phyloP scores from a whole-genome alignment of 345 rosid species.

The Durio zibethinus region DNA sequence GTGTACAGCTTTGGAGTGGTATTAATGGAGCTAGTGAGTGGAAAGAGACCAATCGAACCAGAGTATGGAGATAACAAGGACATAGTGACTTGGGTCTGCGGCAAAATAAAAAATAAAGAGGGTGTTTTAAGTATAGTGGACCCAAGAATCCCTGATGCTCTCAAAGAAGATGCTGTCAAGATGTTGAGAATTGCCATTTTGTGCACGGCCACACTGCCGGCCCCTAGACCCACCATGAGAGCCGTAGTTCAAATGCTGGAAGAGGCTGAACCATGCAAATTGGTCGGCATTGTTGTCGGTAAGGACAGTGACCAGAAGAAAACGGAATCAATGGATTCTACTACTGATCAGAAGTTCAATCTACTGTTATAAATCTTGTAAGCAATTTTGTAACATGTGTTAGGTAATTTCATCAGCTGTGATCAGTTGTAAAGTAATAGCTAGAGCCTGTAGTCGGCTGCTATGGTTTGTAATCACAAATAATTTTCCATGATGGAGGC shows the following conservation, averaged over 20 bases:
- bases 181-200: constrained; percentile 65
- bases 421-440: constrained; percentile 14
- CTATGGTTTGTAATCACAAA: not conserved
- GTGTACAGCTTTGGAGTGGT: constrained; percentile 97
- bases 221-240: constrained; percentile 75
- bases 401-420: not conserved
- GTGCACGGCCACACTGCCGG: constrained; percentile 60
- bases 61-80: constrained; percentile 78
- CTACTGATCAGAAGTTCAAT: constrained; percentile 1
- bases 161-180: constrained; percentile 60
- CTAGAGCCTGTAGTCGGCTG: not conserved
- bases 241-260: constrained; percentile 82
- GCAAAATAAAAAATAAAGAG: constrained; percentile 55
- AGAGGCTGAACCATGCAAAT: constrained; percentile 68
- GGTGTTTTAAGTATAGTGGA: constrained; percentile 59
- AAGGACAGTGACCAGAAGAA: constrained; percentile 34
- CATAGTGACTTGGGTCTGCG: constrained; percentile 70
- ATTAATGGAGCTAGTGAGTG: constrained; percentile 82
- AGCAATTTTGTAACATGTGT: constrained; percentile 2
- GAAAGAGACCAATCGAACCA: constrained; percentile 72
- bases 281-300: constrained; percentile 44
- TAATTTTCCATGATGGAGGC: not conserved
- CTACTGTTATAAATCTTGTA: not conserved
- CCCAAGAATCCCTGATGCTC: constrained; percentile 48
- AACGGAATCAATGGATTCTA: constrained; percentile 16